A percentile compares a stretch with the other conserved stretches of the same genome.
These are phyloP conservation scores for Geoglossum cookeanum DNA, from an alignment of 2,329 filamentous ascomycete genomes.

Conservation along the genomic window DNA sequence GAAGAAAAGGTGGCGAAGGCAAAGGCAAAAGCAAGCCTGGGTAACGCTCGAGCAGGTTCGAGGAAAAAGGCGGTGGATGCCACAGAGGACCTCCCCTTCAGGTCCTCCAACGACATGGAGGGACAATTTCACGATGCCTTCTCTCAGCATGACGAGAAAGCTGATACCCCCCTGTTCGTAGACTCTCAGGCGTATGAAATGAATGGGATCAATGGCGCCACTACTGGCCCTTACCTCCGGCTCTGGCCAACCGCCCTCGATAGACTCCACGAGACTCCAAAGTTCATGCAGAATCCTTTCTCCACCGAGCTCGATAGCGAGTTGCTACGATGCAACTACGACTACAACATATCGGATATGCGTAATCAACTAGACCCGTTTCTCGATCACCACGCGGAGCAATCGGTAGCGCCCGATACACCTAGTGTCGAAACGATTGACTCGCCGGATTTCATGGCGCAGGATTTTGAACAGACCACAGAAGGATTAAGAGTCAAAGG, in stretches of 20 bases:
- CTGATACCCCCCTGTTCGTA: background rate
- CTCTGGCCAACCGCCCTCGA: constrained; percentile 1
- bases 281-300: background rate
- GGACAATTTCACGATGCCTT: background rate
- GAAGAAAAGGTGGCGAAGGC: constrained; percentile 39
- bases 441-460: background rate
- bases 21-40: background rate
- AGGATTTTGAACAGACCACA: background rate
- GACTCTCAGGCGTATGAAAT: background rate
- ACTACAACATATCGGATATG: background rate
- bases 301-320: background rate
- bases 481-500: constrained; percentile 19
- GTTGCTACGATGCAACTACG: background rate
- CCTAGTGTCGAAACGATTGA: background rate
- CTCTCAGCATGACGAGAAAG: background rate
- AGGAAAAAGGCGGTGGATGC: background rate
- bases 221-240: background rate
- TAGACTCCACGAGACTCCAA: background rate
- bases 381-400: background rate
- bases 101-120: background rate
- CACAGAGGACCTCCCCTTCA: background rate
- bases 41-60: background rate
- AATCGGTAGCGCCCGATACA: background rate
- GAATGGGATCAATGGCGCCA: background rate
- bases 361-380: background rate